Conservation (phyloP, 345 rosid genomes). For the Eucalyptus brandiana region DNA sequence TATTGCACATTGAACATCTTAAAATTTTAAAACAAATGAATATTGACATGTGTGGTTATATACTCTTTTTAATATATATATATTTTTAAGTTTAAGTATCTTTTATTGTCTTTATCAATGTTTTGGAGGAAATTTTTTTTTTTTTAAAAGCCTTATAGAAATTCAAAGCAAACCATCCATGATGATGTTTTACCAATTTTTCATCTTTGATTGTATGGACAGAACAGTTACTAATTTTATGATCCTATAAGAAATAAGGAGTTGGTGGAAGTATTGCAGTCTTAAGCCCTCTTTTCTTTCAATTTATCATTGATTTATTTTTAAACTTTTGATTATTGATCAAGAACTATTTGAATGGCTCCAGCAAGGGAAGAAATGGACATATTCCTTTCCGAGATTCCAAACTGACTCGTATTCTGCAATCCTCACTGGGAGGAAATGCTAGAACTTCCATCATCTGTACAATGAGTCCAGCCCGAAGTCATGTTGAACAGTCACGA, state of each 20-base stretch:
- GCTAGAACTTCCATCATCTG: slow-evolving; percentile 91
- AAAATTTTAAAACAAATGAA: background rate
- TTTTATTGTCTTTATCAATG: background rate
- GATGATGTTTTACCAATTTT: background rate
- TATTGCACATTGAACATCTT: background rate
- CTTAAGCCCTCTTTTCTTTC: background rate
- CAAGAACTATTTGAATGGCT: slow-evolving; percentile 6
- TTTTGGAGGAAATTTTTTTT: background rate
- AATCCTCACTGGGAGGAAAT: slow-evolving; percentile 85
- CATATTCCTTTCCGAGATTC: slow-evolving; percentile 94
- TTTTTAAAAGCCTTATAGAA: background rate
- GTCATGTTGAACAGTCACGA: slow-evolving; percentile 89
- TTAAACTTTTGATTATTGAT: background rate
- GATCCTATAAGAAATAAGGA: background rate
- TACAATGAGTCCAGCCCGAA: slow-evolving; percentile 90
- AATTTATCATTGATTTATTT: background rate
- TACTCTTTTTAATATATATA: background rate
- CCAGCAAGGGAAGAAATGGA: slow-evolving; percentile 91
- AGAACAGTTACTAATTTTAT: background rate
- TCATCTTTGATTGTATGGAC: background rate
- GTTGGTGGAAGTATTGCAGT: background rate
- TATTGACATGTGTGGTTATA: background rate
- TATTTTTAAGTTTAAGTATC: background rate
- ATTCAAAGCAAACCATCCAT: background rate
- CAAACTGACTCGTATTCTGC: slow-evolving; percentile 90